Percentiles rank a stretch among this genome's conserved stretches.
These are phyloP conservation scores for Actinomucor elegans DNA, from an alignment of 371 early-diverging fungal genomes.

Conservation along the genomic window DNA sequence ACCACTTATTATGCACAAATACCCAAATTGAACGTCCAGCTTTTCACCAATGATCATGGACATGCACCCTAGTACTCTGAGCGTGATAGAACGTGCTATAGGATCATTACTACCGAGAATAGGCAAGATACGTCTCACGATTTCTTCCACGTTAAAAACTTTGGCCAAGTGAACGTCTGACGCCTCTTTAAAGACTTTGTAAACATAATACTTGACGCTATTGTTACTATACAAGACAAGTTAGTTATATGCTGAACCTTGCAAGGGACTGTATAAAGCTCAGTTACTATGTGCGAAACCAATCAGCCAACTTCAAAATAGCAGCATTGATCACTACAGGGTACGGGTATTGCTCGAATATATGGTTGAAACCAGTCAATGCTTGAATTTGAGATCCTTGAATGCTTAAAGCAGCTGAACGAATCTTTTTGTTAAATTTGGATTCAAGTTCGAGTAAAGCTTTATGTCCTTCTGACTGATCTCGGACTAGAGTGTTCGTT, in stretches of 20 bases:
- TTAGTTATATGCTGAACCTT: too few relatives aligned
- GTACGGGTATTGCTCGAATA: conserved; percentile 56
- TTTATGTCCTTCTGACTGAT: conserved; percentile 40
- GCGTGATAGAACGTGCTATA: conserved; percentile 51
- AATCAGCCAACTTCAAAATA: conserved; percentile 59
- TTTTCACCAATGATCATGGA: conserved; percentile 54
- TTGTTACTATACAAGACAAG: conserved; percentile 42
- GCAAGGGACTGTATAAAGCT: too few relatives aligned
- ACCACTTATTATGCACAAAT: too few relatives aligned
- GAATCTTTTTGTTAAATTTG: conserved; percentile 43
- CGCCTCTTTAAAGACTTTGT: conserved; percentile 50
- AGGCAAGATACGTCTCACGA: conserved; percentile 50
- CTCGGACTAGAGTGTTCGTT: too few relatives aligned
- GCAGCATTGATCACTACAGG: conserved; percentile 60
- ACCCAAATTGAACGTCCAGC: conserved; percentile 60
- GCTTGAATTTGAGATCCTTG: conserved; percentile 54
- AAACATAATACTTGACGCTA: conserved; percentile 50
- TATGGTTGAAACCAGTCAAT: conserved; percentile 47
- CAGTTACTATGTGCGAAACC: conserved; percentile 52
- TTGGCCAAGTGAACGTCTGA: conserved; percentile 50
- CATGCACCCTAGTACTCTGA: conserved; percentile 61
- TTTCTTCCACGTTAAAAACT: conserved; percentile 58
- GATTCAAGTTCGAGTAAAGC: conserved; percentile 37
- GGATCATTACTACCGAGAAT: conserved; percentile 56
- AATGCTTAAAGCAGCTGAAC: conserved; percentile 29